Evolutionary conservation across 768 basidiomycete species (phyloP), one percentile per base, ranked within the genome.

Genomic region (Rhodosporidiobolus sp.): DNA sequence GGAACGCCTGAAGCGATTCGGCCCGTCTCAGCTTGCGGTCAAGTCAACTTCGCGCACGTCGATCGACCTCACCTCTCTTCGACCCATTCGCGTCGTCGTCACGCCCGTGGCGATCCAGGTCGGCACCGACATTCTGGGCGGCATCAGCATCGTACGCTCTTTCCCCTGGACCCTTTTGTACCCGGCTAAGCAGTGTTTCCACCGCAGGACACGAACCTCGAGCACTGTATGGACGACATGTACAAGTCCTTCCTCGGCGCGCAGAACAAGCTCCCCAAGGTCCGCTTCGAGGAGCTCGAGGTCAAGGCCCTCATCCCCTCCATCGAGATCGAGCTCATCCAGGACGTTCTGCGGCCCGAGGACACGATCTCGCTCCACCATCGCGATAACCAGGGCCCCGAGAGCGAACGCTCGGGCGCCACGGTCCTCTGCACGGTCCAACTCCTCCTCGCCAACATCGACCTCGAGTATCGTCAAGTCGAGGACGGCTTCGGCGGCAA

Each of bases 281-380:
- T 50, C 16, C 43, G 63, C 14, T 65, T 48, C 35, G 20, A 9
- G 46, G 22, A 43, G 5, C 30, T 66, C 67, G 61, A 63, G 32
- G 0, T 68, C 38, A 24, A 24, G 12, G 56, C 53, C 48, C 3
- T 30, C 7, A 46, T 75, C 10, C 50, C 73, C 1, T 54, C 54
- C 6, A n/a, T 72, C 30, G 19, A 49, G 32, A 46, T 72, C 49
- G 52, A 50, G 32, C 28, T 65, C 22, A 60, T 75, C 19, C 74
- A 75, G 24, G 74, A 75, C 53, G 63, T 75, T 16, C 59, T 75
- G 0, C 65, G 67, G 4, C 70, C 74, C 1, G 74, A 71, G n/a
- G 58, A 69, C 26, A 34, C 62, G 26, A 63, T 63, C 48, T 63
- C 62, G 38, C n/a, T 72, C 32, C 43, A 63, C 19, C 55, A 70